Evolutionary conservation across 1,284 basidiomycete species (phyloP).

Genomic region (Microbotryum lychnidis-dioicae): DNA sequence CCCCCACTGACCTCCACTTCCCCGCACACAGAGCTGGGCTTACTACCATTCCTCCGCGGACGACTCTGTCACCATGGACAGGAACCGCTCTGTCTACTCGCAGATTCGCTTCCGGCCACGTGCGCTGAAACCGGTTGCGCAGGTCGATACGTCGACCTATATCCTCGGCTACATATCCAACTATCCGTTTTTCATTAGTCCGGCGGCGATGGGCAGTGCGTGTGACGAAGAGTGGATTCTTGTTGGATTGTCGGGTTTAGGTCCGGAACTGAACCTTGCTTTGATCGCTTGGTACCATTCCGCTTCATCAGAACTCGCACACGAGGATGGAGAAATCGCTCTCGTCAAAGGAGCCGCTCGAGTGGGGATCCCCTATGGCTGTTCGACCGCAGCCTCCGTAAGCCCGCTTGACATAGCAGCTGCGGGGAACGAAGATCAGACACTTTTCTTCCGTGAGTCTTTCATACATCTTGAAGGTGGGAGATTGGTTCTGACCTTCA

Average conservation of each 20-base stretch:
- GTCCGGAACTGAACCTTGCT: neutral
- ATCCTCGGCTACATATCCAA: conserved; percentile 66
- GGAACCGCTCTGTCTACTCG: conserved; percentile 1
- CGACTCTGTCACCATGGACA: conserved; percentile 46
- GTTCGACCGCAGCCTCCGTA: too few relatives aligned
- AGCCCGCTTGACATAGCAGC: too few relatives aligned
- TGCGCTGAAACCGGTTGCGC: conserved; percentile 61
- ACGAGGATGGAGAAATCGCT: conserved; percentile 25
- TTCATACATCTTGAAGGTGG: too few relatives aligned
- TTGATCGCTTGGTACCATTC: neutral
- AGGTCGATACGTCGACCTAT: conserved; percentile 63
- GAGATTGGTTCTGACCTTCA: too few relatives aligned
- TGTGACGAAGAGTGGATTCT: neutral
- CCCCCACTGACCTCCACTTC: too few relatives aligned
- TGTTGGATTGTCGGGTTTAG: neutral
- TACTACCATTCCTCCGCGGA: conserved; percentile 77
- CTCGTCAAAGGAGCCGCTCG: conserved; percentile 10
- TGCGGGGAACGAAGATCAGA: neutral
- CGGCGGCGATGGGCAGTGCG: conserved; percentile 47
- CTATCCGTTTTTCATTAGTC: conserved; percentile 78
- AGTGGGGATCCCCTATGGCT: conserved; percentile 3
- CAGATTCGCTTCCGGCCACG: conserved; percentile 66
- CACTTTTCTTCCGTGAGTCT: conserved; percentile 12
- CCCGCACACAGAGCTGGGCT: conserved; percentile 39
- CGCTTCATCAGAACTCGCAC: conserved; percentile 11